Base-by-base conservation (phyloP, 1,139 yeast genomes). In the Scheffersomyces parashehatae region DNA sequence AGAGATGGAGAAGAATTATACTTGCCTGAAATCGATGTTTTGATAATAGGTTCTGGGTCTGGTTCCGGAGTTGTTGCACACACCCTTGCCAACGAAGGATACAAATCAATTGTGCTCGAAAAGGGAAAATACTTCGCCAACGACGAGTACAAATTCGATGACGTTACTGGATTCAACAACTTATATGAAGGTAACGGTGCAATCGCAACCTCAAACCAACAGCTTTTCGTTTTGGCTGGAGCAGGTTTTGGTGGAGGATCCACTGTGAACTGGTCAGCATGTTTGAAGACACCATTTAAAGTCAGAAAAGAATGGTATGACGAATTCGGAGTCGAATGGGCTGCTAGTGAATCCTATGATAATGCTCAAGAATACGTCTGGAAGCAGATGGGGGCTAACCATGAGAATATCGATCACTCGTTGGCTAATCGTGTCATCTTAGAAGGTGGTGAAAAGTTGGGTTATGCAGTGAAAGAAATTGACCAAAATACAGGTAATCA, bases 241-340 rank as follows among this genome's bases (percentile, higher is more conserved):
- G 54, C 82, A 1, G 77, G 81, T 1, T 75, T 81, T 49, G 85
- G 85, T 7, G 85, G 85, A 9, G 85, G 85, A 3, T 66, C 81
- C 5, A 79, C 85, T 4, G 76, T 81, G 38, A 81, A 81, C 58
- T 81, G 85, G 85, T 73, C 80, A n/a, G 84, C 85, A 9, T 69
- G 79, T 50, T 56, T 81, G 46, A 71, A 66, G 43, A 77, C 85
- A 1, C 82, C 82, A 1, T 77, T 74, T 54, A 70, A 68, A 46
- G 80, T 81, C 5, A 71, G 85, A 43, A 66, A 72, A 41, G 83
- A 81, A 53, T 81, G 83, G 83, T 77, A 70, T 37, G 71, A 73
- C 41, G 67, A 73, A 26, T 65, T 60, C 43, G 81, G 79, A 0
- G 65, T 75, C 8, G 77, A 77, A 13, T 79, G 79, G 73, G 82